Evolutionary conservation across 228 moss, liverwort and hornwort genomes (phyloP).

Genomic region (Sphagnum magellanicum): DNA sequence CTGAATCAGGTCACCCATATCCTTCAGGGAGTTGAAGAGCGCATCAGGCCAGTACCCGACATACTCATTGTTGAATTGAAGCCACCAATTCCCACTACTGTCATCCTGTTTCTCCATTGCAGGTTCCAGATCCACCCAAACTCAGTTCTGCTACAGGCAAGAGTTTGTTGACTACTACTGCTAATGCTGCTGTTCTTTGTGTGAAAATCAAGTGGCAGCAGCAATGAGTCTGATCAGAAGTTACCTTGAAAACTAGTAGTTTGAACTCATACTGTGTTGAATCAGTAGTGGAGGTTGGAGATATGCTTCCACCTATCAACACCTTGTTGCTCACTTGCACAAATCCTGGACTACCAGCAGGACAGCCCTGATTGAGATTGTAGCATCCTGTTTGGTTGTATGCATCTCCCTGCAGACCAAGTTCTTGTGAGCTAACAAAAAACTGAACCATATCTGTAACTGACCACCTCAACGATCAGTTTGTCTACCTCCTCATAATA

Average conservation of each 20-base stretch:
- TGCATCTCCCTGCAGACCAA: slow-evolving; percentile 38
- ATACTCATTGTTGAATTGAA: slow-evolving; percentile 55
- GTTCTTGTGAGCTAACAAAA: not conserved
- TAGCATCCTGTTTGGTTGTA: slow-evolving; percentile 63
- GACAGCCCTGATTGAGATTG: slow-evolving; percentile 51
- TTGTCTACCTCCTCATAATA: too few species aligned
- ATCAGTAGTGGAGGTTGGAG: slow-evolving; percentile 26
- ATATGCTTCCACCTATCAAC: slow-evolving; percentile 49
- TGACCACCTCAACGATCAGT: not conserved
- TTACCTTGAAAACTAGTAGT: slow-evolving; percentile 57
- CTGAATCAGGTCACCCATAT: slow-evolving; percentile 31
- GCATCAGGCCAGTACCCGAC: slow-evolving; percentile 64
- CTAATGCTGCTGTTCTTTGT: not conserved
- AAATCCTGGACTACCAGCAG: slow-evolving; percentile 42
- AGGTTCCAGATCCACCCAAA: not conserved
- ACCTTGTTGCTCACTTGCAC: slow-evolving; percentile 74
- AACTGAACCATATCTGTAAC: not conserved
- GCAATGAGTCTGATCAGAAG: too few species aligned
- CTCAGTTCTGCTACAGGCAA: slow-evolving; percentile 3
- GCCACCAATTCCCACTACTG: slow-evolving; percentile 58
- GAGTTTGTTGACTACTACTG: not conserved
- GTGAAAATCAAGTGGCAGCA: not conserved
- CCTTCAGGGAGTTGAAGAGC: slow-evolving; percentile 37
- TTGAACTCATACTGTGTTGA: slow-evolving; percentile 56
- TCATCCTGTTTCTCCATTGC: slow-evolving; percentile 27